A percentile compares a stretch with the other conserved stretches of the same genome.
Evolutionary conservation across 768 basidiomycete genomes (phyloP).

Genomic region (Chiua virens): DNA sequence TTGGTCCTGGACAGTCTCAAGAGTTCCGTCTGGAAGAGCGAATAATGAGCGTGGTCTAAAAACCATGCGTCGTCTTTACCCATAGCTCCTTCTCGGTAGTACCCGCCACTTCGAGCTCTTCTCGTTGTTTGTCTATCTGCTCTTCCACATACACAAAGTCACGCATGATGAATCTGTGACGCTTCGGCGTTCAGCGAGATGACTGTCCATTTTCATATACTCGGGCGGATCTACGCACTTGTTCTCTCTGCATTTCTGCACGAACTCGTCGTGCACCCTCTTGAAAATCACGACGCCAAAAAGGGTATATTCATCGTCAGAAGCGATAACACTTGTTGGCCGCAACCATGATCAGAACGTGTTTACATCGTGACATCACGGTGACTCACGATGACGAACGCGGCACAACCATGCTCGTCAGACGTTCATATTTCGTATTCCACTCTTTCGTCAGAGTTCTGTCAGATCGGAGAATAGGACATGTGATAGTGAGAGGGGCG

Average conservation of each 20-base stretch:
- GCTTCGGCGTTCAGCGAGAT: conserved; percentile 8
- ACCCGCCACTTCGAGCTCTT: conserved; percentile 78
- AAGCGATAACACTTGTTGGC: conserved; percentile 60
- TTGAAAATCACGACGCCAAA: conserved; percentile 88
- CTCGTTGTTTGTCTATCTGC: conserved; percentile 72
- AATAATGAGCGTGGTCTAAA: not conserved
- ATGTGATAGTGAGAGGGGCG: conserved; percentile 10
- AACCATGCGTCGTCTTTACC: conserved; percentile 48
- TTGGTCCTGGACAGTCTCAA: conserved; percentile 89
- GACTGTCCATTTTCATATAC: not conserved
- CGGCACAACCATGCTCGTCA: conserved; percentile 90
- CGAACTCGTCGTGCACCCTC: conserved; percentile 87
- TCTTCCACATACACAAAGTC: conserved; percentile 91
- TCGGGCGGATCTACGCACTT: conserved; percentile 55
- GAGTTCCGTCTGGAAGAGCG: conserved; percentile 72
- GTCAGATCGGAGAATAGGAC: conserved; percentile 17
- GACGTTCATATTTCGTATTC: conserved; percentile 84
- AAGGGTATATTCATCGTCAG: conserved; percentile 88
- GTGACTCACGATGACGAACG: conserved; percentile 76
- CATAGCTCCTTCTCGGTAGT: conserved; percentile 94
- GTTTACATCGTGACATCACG: conserved; percentile 11
- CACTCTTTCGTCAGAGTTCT: conserved; percentile 86
- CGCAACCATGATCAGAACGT: conserved; percentile 18
- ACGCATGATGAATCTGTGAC: conserved; percentile 81
- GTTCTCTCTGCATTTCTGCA: conserved; percentile 92